Conservation (phyloP, 306 rosid genomes). For the Casuarina glauca region DNA sequence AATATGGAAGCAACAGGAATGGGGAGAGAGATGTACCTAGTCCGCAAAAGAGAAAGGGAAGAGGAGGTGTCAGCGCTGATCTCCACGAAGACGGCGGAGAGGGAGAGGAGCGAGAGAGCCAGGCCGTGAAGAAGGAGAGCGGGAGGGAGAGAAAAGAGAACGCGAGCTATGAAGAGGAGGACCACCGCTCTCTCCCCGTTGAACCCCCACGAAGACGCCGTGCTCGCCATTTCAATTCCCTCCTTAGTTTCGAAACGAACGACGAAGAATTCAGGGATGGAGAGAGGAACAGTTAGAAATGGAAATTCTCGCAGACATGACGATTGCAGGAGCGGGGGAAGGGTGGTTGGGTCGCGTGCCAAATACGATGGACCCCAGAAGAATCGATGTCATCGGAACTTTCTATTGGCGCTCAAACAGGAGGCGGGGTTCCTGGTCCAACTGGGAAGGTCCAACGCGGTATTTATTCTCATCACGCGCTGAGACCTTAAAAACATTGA, state of each 20-base stretch:
- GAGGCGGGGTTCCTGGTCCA: no score
- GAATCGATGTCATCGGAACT: background rate
- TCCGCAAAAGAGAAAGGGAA: slow-evolving; percentile 43
- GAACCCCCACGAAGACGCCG: slow-evolving; percentile 37
- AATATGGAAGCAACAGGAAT: background rate
- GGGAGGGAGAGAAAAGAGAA: slow-evolving; percentile 64
- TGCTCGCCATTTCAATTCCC: slow-evolving; percentile 21
- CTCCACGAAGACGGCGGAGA: slow-evolving; percentile 68
- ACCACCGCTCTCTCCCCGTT: slow-evolving; percentile 82
- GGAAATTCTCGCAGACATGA: slow-evolving; percentile 29
- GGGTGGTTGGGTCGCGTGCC: background rate
- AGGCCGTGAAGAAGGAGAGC: slow-evolving; percentile 75
- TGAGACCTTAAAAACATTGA: no score
- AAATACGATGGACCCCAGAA: background rate
- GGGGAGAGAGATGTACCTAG: slow-evolving; percentile 43
- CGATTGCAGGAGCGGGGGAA: slow-evolving; percentile 2
- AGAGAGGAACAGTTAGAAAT: background rate
- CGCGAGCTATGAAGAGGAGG: slow-evolving; percentile 51
- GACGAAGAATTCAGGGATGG: background rate
- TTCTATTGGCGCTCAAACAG: no score
- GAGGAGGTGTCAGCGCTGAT: slow-evolving; percentile 52
- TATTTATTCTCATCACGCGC: no score
- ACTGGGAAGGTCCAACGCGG: no score
- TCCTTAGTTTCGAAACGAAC: background rate
- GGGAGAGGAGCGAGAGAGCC: slow-evolving; percentile 68